These are phyloP conservation scores for Pseudogymnoascus sp. DNA, from an alignment of 2,329 filamentous ascomycete genomes.

Conservation along the genomic window DNA sequence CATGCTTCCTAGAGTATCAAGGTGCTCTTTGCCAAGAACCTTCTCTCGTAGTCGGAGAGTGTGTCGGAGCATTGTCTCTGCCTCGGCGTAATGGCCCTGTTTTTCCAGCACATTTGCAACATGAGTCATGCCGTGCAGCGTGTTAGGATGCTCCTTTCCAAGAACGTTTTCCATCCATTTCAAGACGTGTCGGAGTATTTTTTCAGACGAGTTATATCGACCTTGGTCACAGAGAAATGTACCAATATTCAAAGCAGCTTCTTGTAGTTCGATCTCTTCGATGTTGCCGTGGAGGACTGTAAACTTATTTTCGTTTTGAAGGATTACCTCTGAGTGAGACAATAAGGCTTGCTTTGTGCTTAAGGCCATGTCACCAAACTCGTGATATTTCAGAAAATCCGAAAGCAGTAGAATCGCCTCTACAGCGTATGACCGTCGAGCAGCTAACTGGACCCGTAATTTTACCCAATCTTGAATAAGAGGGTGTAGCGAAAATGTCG, in stretches of 20 bases:
- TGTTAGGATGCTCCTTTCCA: slow-evolving; percentile 14
- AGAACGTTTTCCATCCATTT: slow-evolving; percentile 15
- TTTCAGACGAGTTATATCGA: slow-evolving; percentile 1
- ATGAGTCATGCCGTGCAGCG: no score
- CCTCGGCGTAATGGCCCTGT: no score
- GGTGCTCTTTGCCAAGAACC: no score
- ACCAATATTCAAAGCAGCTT: slow-evolving; percentile 8
- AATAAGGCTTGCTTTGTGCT: neutral
- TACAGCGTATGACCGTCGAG: neutral
- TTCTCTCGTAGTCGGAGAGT: no score
- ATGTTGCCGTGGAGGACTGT: neutral
- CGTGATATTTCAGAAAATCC: no score
- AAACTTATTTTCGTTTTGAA: neutral
- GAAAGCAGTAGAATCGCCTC: neutral
- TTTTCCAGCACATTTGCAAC: no score
- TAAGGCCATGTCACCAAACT: no score
- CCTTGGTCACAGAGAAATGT: neutral
- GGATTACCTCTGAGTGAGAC: neutral
- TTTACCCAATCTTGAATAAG: slow-evolving; percentile 20
- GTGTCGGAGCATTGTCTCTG: no score
- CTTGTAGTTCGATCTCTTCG: neutral
- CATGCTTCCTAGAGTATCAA: no score
- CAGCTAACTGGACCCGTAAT: slow-evolving; percentile 10
- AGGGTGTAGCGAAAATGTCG: slow-evolving; percentile 19
- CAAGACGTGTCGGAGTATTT: neutral